Evolutionary conservation across 2,329 filamentous ascomycete genomes (phyloP).

Genomic region (Nannizziopsis barbatae): DNA sequence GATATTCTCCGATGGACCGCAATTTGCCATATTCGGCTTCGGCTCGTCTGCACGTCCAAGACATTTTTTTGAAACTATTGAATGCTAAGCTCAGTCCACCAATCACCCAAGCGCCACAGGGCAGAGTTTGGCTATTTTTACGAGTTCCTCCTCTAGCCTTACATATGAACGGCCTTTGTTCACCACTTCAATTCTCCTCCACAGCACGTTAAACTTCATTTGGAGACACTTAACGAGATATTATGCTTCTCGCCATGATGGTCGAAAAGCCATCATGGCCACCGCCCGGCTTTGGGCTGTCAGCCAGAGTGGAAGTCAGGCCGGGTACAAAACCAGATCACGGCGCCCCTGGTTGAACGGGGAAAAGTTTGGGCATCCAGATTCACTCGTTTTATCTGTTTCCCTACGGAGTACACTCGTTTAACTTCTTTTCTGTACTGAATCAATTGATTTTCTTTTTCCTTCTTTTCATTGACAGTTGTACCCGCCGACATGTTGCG

Average conservation of each 20-base stretch:
- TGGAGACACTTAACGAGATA: constrained; percentile 5
- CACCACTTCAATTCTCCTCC: not conserved
- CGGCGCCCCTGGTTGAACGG: no score
- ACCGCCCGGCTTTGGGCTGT: no score
- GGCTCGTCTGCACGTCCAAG: not conserved
- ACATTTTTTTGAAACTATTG: constrained; percentile 1
- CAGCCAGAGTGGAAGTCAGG: not conserved
- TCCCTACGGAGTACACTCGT: no score
- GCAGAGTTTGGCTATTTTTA: not conserved
- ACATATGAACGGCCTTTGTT: not conserved
- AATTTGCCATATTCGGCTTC: not conserved
- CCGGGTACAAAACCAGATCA: not conserved
- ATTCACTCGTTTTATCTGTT: constrained; percentile 1
- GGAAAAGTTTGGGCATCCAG: not conserved
- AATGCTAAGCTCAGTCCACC: constrained; percentile 1
- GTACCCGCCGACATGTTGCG: not conserved
- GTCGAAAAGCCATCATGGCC: no score
- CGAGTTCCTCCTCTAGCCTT: no score
- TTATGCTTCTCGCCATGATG: not conserved
- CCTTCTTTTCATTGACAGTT: no score
- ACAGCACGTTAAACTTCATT: not conserved
- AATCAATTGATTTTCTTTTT: no score
- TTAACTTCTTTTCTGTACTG: no score
- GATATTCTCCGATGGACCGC: no score
- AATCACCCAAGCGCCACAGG: constrained; percentile 1